Evolutionary conservation across 225 moss, liverwort and hornwort species (phyloP).

Genomic region (Physcomitrellopsis africana): DNA sequence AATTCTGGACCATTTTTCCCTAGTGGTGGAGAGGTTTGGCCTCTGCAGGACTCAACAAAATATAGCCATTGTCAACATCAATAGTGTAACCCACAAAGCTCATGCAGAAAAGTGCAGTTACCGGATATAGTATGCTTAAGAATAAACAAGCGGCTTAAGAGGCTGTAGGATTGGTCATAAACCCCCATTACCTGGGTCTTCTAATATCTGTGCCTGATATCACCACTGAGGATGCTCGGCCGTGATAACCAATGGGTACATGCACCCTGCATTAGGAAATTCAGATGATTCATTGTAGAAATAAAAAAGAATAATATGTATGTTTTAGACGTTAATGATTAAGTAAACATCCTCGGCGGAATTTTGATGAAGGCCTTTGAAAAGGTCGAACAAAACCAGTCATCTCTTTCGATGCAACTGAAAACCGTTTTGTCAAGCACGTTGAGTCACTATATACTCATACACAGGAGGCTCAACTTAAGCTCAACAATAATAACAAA

Average conservation of each 20-base stretch:
- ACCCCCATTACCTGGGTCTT: slow-evolving; percentile 71
- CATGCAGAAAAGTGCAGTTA: background rate
- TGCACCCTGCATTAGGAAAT: slow-evolving; percentile 71
- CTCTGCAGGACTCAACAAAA: slow-evolving; percentile 51
- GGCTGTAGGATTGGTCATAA: background rate
- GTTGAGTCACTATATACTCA: background rate
- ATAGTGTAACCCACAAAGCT: background rate
- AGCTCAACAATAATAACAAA: background rate
- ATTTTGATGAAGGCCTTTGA: background rate
- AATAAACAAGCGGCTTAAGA: background rate
- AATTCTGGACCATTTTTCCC: slow-evolving; percentile 70
- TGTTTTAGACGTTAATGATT: background rate
- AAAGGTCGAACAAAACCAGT: background rate
- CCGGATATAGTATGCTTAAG: background rate
- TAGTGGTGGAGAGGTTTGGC: slow-evolving; percentile 75
- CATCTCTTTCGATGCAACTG: too few relatives aligned
- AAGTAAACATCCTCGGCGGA: background rate
- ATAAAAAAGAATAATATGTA: background rate
- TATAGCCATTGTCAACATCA: background rate
- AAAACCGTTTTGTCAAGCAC: background rate
- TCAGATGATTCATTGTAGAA: background rate
- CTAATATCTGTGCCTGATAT: slow-evolving; percentile 79
- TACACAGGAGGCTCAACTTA: background rate
- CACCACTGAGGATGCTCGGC: slow-evolving; percentile 90
- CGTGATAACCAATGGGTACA: slow-evolving; percentile 92